phyloP scores from a whole-genome alignment of 148 eudicot genomes.

The Rhododendron henanense region DNA sequence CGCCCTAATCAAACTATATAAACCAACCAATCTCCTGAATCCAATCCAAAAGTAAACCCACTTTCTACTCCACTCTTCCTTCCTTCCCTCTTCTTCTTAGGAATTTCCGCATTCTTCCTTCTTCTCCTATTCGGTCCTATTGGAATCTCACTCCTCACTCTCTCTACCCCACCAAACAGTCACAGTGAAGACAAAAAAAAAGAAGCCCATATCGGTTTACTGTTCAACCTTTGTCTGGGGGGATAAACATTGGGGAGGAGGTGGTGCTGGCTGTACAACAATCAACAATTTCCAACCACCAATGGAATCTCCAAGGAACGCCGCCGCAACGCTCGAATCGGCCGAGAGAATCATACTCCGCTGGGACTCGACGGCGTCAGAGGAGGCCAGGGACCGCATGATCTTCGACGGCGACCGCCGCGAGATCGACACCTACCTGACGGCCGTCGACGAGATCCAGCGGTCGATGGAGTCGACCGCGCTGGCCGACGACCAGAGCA shows the following conservation, averaged over 20 bases:
- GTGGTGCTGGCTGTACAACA: not conserved
- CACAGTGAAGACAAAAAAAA: not conserved
- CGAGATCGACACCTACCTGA: not conserved
- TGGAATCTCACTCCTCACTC: not conserved
- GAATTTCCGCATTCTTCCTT: not conserved
- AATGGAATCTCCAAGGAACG: slow-evolving; percentile 22
- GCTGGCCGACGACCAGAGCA: not conserved
- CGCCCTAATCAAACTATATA: not conserved
- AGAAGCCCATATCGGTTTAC: not conserved
- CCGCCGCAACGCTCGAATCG: slow-evolving; percentile 18
- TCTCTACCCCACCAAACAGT: not conserved
- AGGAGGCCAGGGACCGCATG: slow-evolving; percentile 50
- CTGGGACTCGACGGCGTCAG: slow-evolving; percentile 84
- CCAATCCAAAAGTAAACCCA: not conserved
- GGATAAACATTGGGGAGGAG: not conserved
- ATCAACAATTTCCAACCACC: not conserved
- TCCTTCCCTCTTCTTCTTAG: not conserved
- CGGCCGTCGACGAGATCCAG: not conserved
- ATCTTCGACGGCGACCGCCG: not conserved
- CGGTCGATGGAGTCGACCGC: not conserved
- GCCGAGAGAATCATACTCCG: slow-evolving; percentile 75
- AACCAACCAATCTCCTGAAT: not conserved
- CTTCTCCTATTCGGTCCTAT: not conserved
- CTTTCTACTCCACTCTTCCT: not conserved
- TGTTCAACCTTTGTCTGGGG: not conserved